These are phyloP conservation scores for Ogataea nitratoaversa DNA, from an alignment of 805 yeast species.

Conservation along the genomic window DNA sequence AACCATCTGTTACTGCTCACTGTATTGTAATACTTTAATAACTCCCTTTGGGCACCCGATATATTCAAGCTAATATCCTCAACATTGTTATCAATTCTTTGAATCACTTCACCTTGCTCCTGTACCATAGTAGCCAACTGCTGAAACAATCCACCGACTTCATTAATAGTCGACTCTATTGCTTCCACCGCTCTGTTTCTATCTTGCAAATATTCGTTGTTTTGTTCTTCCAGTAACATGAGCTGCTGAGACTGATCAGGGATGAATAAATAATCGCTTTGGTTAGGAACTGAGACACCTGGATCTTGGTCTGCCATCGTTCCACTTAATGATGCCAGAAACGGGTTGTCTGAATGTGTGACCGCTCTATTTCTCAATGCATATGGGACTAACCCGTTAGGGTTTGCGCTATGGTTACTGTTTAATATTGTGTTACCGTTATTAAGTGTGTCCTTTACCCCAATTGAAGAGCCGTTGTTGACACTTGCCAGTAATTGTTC, in stretches of 20 bases:
- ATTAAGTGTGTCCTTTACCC: slow-evolving; percentile 15
- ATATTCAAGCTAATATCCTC: slow-evolving; percentile 90
- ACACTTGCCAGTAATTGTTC: slow-evolving; percentile 72
- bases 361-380: slow-evolving; percentile 22
- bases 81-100: slow-evolving; percentile 90
- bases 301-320: slow-evolving; percentile 14
- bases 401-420: slow-evolving; percentile 1
- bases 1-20: slow-evolving; percentile 91
- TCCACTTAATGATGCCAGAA: slow-evolving; percentile 24
- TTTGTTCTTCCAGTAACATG: slow-evolving; percentile 80
- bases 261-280: slow-evolving; percentile 55
- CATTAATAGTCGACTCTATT: slow-evolving; percentile 94
- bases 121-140: slow-evolving; percentile 97
- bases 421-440: slow-evolving; percentile 3
- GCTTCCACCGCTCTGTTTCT: slow-evolving; percentile 91
- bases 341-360: slow-evolving; percentile 34
- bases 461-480: slow-evolving; percentile 15
- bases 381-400: slow-evolving; percentile 22
- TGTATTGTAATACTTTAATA: slow-evolving; percentile 81
- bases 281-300: slow-evolving; percentile 31
- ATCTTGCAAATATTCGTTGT: slow-evolving; percentile 69
- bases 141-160: slow-evolving; percentile 89
- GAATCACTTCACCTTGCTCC: slow-evolving; percentile 95
- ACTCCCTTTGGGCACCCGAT: slow-evolving; percentile 89
- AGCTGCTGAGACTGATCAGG: slow-evolving; percentile 86